phyloP scores from a whole-genome alignment of 2,329 filamentous ascomycete genomes.

The Penicillium sp. region DNA sequence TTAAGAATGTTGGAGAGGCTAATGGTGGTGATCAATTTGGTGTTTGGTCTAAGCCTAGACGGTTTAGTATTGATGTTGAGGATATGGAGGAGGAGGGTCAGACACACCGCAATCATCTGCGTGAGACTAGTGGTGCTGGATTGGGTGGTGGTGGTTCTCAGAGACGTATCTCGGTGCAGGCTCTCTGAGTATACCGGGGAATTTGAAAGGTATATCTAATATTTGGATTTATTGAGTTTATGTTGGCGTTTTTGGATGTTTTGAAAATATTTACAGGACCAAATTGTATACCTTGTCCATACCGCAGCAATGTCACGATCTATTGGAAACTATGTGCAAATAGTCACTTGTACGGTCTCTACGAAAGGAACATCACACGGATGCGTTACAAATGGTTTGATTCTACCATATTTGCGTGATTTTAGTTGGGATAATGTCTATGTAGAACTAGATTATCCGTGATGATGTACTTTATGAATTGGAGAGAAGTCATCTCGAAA shows the following conservation, averaged over 20 bases:
- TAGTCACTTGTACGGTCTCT: neutral
- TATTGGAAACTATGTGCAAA: neutral
- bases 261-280: conserved; percentile 1
- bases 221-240: conserved; percentile 1
- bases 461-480: neutral
- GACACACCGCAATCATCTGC: conserved; percentile 33
- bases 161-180: conserved; percentile 28
- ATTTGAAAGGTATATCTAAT: neutral
- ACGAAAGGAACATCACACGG: no score
- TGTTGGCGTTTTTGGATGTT: conserved; percentile 6
- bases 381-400: neutral
- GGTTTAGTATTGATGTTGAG: conserved; percentile 36
- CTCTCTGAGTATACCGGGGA: conserved; percentile 10
- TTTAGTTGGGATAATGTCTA: neutral
- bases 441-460: neutral
- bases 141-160: conserved; percentile 28
- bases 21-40: conserved; percentile 29
- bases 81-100: conserved; percentile 28
- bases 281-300: conserved; percentile 8
- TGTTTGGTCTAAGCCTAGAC: conserved; percentile 34
- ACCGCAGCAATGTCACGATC: neutral
- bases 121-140: conserved; percentile 31
- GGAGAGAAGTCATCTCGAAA: neutral
- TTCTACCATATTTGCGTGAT: neutral
- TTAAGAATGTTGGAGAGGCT: conserved; percentile 20